A percentile compares a stretch with the other conserved stretches of the same genome.
These are phyloP conservation scores for Populus nigra DNA, from an alignment of 345 rosid species.

Conservation along the genomic window DNA sequence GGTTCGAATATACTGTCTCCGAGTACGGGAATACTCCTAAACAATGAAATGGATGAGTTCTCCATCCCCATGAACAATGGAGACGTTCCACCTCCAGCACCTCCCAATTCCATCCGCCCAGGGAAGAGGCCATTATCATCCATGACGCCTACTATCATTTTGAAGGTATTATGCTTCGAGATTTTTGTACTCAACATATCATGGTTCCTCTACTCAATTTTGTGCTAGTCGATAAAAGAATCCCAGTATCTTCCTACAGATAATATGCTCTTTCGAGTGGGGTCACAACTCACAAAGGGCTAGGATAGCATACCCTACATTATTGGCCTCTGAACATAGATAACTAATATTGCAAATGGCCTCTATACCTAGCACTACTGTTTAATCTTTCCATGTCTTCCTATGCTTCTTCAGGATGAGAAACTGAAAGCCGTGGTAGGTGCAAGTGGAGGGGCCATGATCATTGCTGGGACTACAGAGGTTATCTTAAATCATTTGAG, in stretches of 20 bases:
- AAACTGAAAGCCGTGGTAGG: slow-evolving; percentile 55
- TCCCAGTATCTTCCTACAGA: too few relatives aligned
- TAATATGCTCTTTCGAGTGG: too few relatives aligned
- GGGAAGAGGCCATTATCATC: slow-evolving; percentile 67
- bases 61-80: slow-evolving; percentile 25
- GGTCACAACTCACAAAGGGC: too few relatives aligned
- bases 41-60: slow-evolving; percentile 77
- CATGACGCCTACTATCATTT: slow-evolving; percentile 59
- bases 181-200: background rate
- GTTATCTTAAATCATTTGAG: slow-evolving; percentile 55
- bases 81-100: slow-evolving; percentile 45
- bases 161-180: slow-evolving; percentile 33
- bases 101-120: slow-evolving; percentile 50
- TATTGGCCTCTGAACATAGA: too few relatives aligned
- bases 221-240: too few relatives aligned
- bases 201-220: too few relatives aligned
- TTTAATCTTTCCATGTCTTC: background rate
- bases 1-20: slow-evolving; percentile 49
- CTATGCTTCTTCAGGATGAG: slow-evolving; percentile 34
- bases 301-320: too few relatives aligned
- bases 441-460: slow-evolving; percentile 62
- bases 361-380: background rate
- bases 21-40: slow-evolving; percentile 55
- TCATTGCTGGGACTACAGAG: slow-evolving; percentile 49
- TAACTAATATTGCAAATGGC: too few relatives aligned